Conservation (phyloP, 768 basidiomycete species). For the Phallus indusiatus region DNA sequence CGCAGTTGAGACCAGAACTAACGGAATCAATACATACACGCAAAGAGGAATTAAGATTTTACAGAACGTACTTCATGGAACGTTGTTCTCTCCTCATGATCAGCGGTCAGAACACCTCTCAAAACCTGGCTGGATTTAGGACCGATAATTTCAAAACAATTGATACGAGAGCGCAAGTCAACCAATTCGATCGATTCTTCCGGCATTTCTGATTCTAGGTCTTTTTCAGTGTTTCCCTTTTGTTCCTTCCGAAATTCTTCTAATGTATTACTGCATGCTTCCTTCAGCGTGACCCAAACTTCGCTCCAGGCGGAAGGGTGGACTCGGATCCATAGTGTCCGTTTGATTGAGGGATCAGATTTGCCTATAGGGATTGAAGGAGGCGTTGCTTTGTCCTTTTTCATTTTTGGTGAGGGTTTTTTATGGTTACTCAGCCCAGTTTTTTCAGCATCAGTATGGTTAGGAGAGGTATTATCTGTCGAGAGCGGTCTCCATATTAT, state of each 20-base stretch:
- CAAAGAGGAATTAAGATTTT: background rate
- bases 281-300: constrained; percentile 42
- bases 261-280: constrained; percentile 41
- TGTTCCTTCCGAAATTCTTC: constrained; percentile 24
- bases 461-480: background rate
- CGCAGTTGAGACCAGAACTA: constrained; percentile 64
- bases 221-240: constrained; percentile 14
- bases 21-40: background rate
- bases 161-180: constrained; percentile 62
- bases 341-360: constrained; percentile 18
- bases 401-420: constrained; percentile 14
- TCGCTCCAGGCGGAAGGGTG: constrained; percentile 67
- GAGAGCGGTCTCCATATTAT: constrained; percentile 60
- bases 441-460: background rate
- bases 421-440: background rate
- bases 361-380: constrained; percentile 15
- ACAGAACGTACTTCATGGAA: constrained; percentile 43
- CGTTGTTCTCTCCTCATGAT: constrained; percentile 44
- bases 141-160: constrained; percentile 85
- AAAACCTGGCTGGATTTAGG: constrained; percentile 69
- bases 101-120: constrained; percentile 27
- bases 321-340: constrained; percentile 63
- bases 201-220: background rate
- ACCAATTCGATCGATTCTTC: constrained; percentile 42
- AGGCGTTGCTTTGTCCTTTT: constrained; percentile 20